A percentile compares a stretch with the other conserved stretches of the same genome.
These are phyloP conservation scores for Saraca asoca DNA, from an alignment of 331 rosid genomes.

Conservation along the genomic window DNA sequence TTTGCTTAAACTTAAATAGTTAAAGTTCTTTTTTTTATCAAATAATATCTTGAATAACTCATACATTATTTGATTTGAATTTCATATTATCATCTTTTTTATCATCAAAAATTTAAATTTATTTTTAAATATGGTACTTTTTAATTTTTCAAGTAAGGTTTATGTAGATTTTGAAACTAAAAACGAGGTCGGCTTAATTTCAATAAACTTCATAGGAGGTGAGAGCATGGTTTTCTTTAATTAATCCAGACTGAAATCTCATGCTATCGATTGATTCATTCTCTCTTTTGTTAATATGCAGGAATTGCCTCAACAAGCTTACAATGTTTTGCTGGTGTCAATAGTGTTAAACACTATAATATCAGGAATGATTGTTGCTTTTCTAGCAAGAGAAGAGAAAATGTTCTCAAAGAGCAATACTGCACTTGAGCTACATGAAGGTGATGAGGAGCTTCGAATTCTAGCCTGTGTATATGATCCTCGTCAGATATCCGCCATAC, in stretches of 20 bases:
- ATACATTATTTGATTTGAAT: no score
- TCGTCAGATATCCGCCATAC: conserved; percentile 63
- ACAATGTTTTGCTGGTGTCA: conserved; percentile 64
- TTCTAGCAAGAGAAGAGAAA: conserved; percentile 58
- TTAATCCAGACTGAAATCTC: background rate
- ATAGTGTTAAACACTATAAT: conserved; percentile 71
- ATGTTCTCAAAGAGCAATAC: conserved; percentile 59
- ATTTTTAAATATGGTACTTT: no score
- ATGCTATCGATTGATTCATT: background rate
- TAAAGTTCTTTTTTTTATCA: no score
- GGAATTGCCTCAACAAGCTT: conserved; percentile 53
- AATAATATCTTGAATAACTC: no score
- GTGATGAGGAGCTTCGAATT: conserved; percentile 58
- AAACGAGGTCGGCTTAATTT: no score
- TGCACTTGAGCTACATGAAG: conserved; percentile 45
- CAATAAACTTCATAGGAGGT: no score
- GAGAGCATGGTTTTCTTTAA: no score
- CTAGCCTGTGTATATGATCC: conserved; percentile 84
- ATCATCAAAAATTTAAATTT: no score
- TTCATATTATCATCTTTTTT: no score
- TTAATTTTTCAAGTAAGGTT: no score
- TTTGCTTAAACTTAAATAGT: no score
- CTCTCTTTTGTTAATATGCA: conserved; percentile 37
- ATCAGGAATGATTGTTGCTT: conserved; percentile 79
- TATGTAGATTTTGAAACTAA: no score